phyloP scores from a whole-genome alignment of 73 alveolate genomes.

The Paramecium sexaurelia region DNA sequence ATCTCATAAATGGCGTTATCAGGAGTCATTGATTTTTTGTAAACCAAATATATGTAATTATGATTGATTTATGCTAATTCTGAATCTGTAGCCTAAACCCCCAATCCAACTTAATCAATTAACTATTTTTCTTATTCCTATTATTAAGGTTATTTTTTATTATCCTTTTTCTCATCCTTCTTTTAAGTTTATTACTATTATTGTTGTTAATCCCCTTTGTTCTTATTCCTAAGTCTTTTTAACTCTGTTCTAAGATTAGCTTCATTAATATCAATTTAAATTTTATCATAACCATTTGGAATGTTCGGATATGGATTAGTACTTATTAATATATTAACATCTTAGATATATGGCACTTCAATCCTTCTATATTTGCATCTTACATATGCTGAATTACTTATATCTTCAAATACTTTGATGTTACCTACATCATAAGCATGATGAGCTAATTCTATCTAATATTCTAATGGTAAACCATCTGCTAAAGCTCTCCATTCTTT shows the following conservation, averaged over 20 bases:
- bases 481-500: conserved; percentile 91
- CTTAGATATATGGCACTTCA: conserved; percentile 94
- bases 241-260: conserved; percentile 91
- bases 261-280: conserved; percentile 91
- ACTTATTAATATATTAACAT: conserved; percentile 91
- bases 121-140: conserved; percentile 68
- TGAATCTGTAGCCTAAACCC: conserved; percentile 77
- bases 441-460: conserved; percentile 91
- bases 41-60: conserved; percentile 76
- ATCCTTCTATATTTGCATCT: conserved; percentile 92
- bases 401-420: conserved; percentile 45
- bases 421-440: conserved; percentile 84
- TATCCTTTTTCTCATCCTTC: conserved; percentile 80
- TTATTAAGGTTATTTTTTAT: conserved; percentile 80
- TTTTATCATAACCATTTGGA: conserved; percentile 95
- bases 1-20: conserved; percentile 80
- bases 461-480: conserved; percentile 91
- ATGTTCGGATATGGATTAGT: conserved; percentile 91
- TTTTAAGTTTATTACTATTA: conserved; percentile 71
- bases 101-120: conserved; percentile 66
- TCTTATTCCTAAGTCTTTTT: conserved; percentile 72
- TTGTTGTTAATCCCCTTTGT: conserved; percentile 40
- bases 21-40: conserved; percentile 75
- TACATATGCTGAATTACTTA: conserved; percentile 74
- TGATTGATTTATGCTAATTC: conserved; percentile 86